Evolutionary conservation across 805 yeast genomes (phyloP).

Genomic region (Wickerhamomyces canadensis): DNA sequence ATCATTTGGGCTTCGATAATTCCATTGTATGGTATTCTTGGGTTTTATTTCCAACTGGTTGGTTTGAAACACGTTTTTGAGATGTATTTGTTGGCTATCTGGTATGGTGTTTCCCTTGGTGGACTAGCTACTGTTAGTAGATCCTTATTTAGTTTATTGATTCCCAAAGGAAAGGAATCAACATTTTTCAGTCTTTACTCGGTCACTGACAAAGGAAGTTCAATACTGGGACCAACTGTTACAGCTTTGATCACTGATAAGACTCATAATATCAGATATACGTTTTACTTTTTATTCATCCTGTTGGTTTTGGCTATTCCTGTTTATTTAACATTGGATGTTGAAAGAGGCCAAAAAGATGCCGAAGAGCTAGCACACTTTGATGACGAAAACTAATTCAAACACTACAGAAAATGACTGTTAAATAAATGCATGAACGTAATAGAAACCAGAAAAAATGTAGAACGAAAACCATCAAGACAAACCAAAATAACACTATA

Average conservation of each 20-base stretch:
- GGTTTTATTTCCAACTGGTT: conserved; percentile 47
- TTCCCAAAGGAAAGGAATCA: conserved; percentile 72
- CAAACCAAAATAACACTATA: no score
- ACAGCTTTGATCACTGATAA: conserved; percentile 69
- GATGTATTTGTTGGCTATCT: conserved; percentile 60
- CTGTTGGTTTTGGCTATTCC: conserved; percentile 53
- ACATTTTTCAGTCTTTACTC: conserved; percentile 72
- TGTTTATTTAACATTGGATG: conserved; percentile 46
- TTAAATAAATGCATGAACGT: no score
- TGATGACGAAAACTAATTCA: conserved; percentile 14
- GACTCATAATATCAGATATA: conserved; percentile 68
- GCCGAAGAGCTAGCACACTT: conserved; percentile 37
- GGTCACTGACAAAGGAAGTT: conserved; percentile 77
- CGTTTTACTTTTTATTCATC: conserved; percentile 57
- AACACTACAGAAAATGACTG: no score
- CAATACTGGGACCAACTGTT: conserved; percentile 65
- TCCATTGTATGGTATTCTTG: conserved; percentile 67
- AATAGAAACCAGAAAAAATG: no score
- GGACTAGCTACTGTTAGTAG: conserved; percentile 67
- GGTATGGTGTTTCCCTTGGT: conserved; percentile 76
- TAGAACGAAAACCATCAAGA: no score
- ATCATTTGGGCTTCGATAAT: conserved; percentile 59
- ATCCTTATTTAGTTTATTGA: conserved; percentile 59
- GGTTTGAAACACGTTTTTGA: conserved; percentile 64
- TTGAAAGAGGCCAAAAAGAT: conserved; percentile 56